These are phyloP conservation scores for Debaryomyces sp. DNA, from an alignment of 1,139 yeast genomes.

Conservation along the genomic window DNA sequence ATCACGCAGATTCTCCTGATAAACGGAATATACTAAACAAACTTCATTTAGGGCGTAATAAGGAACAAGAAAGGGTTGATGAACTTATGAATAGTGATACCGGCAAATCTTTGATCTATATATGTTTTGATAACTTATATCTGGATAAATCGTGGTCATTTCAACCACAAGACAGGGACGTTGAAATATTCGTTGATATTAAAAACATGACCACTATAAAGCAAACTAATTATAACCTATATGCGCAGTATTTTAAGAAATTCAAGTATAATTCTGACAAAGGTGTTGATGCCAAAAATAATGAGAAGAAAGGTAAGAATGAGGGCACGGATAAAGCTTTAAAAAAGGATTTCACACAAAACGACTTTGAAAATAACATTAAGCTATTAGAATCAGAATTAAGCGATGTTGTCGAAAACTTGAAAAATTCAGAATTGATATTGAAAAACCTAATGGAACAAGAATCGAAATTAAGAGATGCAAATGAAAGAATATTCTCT, in stretches of 20 bases:
- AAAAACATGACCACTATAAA: constrained; percentile 36
- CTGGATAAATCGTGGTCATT: constrained; percentile 49
- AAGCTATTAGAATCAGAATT: constrained; percentile 33
- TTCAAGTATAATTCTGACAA: constrained; percentile 12
- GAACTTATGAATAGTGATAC: constrained; percentile 24
- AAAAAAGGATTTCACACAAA: constrained; percentile 27
- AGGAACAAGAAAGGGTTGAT: constrained; percentile 12
- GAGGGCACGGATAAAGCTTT: not conserved
- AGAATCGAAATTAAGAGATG: constrained; percentile 40
- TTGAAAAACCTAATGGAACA: constrained; percentile 34
- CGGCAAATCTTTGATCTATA: constrained; percentile 35
- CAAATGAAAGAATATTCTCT: constrained; percentile 42
- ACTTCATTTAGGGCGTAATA: constrained; percentile 9
- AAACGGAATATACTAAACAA: constrained; percentile 16
- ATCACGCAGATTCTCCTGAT: constrained; percentile 8
- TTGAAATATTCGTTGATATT: constrained; percentile 38
- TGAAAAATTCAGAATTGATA: constrained; percentile 30
- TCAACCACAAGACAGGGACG: constrained; percentile 33
- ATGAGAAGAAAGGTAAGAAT: constrained; percentile 3
- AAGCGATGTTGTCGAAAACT: constrained; percentile 30
- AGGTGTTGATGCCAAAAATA: constrained; percentile 4
- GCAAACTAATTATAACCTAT: constrained; percentile 39
- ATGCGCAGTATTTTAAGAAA: constrained; percentile 37
- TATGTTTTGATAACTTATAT: constrained; percentile 49
- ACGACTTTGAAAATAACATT: constrained; percentile 37